These are phyloP conservation scores for Nicotiana tabacum DNA, from an alignment of 257 asterid genomes.

Conservation along the genomic window DNA sequence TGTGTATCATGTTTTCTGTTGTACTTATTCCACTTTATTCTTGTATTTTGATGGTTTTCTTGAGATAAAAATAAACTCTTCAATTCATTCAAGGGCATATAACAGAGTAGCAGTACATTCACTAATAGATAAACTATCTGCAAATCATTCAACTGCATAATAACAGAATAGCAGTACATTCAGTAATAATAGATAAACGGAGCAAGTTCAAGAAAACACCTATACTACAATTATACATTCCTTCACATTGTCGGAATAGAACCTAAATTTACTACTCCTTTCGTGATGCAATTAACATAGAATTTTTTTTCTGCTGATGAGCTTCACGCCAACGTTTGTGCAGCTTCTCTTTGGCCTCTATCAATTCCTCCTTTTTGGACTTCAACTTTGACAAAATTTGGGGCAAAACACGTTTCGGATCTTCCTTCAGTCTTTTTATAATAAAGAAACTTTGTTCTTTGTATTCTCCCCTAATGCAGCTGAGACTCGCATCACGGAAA, in stretches of 20 bases:
- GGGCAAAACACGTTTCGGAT: background rate
- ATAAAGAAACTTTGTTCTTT: background rate
- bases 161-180: background rate
- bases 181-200: background rate
- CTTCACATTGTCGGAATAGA: background rate
- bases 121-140: background rate
- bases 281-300: background rate
- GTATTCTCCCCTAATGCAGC: background rate
- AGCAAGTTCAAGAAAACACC: background rate
- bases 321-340: background rate
- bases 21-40: too few relatives aligned
- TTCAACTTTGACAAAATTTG: background rate
- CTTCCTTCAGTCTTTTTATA: background rate
- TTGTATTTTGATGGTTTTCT: too few relatives aligned
- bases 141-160: background rate
- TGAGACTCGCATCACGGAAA: background rate
- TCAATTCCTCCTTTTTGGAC: background rate
- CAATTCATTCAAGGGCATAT: too few relatives aligned
- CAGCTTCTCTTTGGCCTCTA: background rate
- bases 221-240: background rate
- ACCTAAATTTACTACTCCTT: background rate
- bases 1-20: too few relatives aligned
- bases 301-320: background rate
- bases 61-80: too few relatives aligned
- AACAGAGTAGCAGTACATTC: too few relatives aligned